Evolutionary conservation across 2,329 filamentous ascomycete genomes (phyloP).

Genomic region (Conoideocrella luteorostrata): DNA sequence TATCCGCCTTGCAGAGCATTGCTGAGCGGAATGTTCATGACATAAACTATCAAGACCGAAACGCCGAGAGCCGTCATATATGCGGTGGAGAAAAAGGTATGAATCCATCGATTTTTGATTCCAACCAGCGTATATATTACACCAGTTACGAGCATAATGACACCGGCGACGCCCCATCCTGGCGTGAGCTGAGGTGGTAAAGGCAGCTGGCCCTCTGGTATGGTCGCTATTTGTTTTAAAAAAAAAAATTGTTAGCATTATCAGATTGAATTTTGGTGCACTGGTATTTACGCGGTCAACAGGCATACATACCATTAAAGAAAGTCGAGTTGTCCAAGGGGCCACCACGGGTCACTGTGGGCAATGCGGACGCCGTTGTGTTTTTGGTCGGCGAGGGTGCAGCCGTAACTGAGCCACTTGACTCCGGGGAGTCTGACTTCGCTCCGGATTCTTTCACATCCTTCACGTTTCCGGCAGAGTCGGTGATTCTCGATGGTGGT

Average conservation of each 20-base stretch:
- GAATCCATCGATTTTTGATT: slow-evolving; percentile 73
- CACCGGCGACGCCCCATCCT: slow-evolving; percentile 71
- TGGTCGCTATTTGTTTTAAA: slow-evolving; percentile 29
- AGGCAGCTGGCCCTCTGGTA: slow-evolving; percentile 55
- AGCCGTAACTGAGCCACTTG: not conserved
- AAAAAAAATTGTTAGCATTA: no score
- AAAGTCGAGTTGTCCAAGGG: slow-evolving; percentile 23
- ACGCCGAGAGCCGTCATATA: slow-evolving; percentile 68
- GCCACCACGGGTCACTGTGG: slow-evolving; percentile 9
- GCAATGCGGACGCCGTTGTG: slow-evolving; percentile 4
- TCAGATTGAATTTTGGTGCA: not conserved
- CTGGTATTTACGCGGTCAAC: not conserved
- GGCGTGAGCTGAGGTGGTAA: slow-evolving; percentile 71
- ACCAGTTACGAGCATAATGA: slow-evolving; percentile 70
- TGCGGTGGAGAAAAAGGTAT: slow-evolving; percentile 73
- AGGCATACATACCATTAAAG: slow-evolving; percentile 25
- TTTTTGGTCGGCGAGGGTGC: slow-evolving; percentile 1
- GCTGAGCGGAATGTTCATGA: slow-evolving; percentile 73
- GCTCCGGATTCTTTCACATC: not conserved
- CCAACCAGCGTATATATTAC: slow-evolving; percentile 66
- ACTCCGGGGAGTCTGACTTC: not conserved
- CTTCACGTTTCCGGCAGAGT: not conserved
- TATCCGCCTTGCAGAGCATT: slow-evolving; percentile 79
- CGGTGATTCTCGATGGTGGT: not conserved
- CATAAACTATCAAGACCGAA: slow-evolving; percentile 77